phyloP scores from a whole-genome alignment of 495 filamentous ascomycete species.

The Rhypophila decipiens region DNA sequence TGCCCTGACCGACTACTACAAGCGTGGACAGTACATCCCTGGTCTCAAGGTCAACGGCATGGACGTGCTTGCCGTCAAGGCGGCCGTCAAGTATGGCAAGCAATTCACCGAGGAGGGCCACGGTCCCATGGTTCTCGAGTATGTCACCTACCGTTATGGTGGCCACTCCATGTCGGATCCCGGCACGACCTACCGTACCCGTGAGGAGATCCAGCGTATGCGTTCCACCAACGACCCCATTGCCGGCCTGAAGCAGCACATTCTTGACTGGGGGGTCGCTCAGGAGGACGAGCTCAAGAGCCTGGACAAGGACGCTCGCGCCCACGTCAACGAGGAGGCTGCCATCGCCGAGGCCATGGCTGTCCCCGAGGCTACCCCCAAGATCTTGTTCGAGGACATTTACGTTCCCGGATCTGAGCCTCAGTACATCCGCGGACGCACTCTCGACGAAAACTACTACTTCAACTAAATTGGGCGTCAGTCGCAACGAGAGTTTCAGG shows the following conservation, averaged over 20 bases:
- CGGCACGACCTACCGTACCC: slow-evolving; percentile 96
- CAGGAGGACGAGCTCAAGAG: slow-evolving; percentile 94
- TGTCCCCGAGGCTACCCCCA: slow-evolving; percentile 63
- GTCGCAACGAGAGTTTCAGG: not conserved
- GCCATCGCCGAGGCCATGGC: slow-evolving; percentile 81
- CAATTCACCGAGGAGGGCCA: slow-evolving; percentile 72
- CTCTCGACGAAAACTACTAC: slow-evolving; percentile 90
- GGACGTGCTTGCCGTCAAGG: slow-evolving; percentile 98
- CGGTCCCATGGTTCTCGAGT: slow-evolving; percentile 93
- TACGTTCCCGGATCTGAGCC: slow-evolving; percentile 92
- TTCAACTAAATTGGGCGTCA: slow-evolving; percentile 39
- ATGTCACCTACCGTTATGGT: slow-evolving; percentile 98
- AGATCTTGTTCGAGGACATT: slow-evolving; percentile 93
- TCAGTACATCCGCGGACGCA: slow-evolving; percentile 80
- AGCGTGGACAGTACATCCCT: slow-evolving; percentile 99
- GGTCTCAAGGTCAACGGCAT: slow-evolving; percentile 99
- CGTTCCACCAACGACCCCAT: slow-evolving; percentile 97
- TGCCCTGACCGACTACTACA: slow-evolving; percentile 98
- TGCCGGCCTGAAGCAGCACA: slow-evolving; percentile 93
- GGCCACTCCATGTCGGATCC: slow-evolving; percentile 99
- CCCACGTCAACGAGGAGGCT: slow-evolving; percentile 82
- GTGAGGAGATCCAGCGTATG: slow-evolving; percentile 99
- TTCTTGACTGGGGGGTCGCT: slow-evolving; percentile 88
- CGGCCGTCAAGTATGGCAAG: slow-evolving; percentile 87
- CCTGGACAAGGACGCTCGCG: slow-evolving; percentile 87